A percentile compares a stretch with the other conserved stretches of the same genome.
phyloP scores from a whole-genome alignment of 2,329 filamentous ascomycete species.

The Bipolaris zeicola region DNA sequence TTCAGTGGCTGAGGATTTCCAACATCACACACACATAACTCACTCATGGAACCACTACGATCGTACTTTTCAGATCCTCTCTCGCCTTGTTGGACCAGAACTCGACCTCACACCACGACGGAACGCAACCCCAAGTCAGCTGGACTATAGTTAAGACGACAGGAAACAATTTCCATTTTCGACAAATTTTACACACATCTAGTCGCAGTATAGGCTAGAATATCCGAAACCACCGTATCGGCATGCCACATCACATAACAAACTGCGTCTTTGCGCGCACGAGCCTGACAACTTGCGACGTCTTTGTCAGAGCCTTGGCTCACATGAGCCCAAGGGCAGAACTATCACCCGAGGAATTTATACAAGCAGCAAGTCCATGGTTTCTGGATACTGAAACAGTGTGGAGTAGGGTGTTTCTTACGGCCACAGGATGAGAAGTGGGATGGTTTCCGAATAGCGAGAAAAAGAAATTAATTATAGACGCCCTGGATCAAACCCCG shows the following conservation, averaged over 20 bases:
- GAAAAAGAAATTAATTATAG: neutral
- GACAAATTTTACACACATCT: neutral
- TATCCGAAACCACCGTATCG: neutral
- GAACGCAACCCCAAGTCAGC: neutral
- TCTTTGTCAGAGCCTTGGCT: constrained; percentile 40
- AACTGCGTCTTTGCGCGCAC: constrained; percentile 39
- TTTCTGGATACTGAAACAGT: constrained; percentile 42
- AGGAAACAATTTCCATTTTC: neutral
- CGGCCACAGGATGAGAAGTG: constrained; percentile 54
- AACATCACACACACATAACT: neutral
- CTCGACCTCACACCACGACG: neutral
- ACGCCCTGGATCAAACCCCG: neutral
- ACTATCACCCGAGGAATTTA: constrained; percentile 38
- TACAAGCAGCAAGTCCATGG: constrained; percentile 40
- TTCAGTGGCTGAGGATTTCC: neutral
- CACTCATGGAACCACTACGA: neutral
- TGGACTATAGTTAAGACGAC: too few relatives aligned
- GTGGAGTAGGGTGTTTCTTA: constrained; percentile 39
- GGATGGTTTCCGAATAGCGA: neutral
- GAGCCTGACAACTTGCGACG: constrained; percentile 42
- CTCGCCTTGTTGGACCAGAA: neutral
- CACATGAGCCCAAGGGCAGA: constrained; percentile 26
- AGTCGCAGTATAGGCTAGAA: neutral
- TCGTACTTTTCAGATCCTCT: neutral
- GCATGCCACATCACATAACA: constrained; percentile 38